Conservation (phyloP, 2,329 filamentous ascomycete genomes). For the Nemania sp. region DNA sequence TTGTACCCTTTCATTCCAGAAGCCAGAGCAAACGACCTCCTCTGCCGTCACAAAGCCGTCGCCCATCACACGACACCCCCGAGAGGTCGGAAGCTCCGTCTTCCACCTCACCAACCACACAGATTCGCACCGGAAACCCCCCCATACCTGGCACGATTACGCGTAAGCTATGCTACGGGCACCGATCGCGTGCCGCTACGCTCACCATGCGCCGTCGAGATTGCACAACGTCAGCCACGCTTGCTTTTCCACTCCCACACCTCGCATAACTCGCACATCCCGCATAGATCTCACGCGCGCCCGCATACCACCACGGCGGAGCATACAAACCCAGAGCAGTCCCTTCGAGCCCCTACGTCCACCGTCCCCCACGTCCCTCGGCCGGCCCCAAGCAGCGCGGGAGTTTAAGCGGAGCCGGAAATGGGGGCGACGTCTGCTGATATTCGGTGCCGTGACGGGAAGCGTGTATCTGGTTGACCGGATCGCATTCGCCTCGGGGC, state of each 20-base stretch:
- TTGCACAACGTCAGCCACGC: slow-evolving; percentile 4
- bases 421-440: slow-evolving; percentile 76
- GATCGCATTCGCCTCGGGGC: slow-evolving; percentile 76
- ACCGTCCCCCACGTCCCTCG: slow-evolving; percentile 78
- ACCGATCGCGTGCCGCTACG: slow-evolving; percentile 25
- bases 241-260: slow-evolving; percentile 12
- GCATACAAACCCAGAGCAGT: slow-evolving; percentile 28
- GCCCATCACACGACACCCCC: background rate
- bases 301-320: slow-evolving; percentile 36
- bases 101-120: slow-evolving; percentile 15
- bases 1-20: background rate
- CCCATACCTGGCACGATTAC: background rate
- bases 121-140: background rate
- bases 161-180: slow-evolving; percentile 28
- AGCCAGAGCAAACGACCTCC: slow-evolving; percentile 4
- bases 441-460: slow-evolving; percentile 63
- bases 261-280: slow-evolving; percentile 28
- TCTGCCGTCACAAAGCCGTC: background rate
- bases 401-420: slow-evolving; percentile 71
- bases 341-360: slow-evolving; percentile 71
- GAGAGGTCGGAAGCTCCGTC: slow-evolving; percentile 24
- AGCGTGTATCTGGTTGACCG: slow-evolving; percentile 70
- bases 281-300: slow-evolving; percentile 18
- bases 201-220: slow-evolving; percentile 19
- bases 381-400: slow-evolving; percentile 70